These are phyloP conservation scores for Nakazawaea ishiwadae DNA, from an alignment of 805 yeast species.

Conservation along the genomic window DNA sequence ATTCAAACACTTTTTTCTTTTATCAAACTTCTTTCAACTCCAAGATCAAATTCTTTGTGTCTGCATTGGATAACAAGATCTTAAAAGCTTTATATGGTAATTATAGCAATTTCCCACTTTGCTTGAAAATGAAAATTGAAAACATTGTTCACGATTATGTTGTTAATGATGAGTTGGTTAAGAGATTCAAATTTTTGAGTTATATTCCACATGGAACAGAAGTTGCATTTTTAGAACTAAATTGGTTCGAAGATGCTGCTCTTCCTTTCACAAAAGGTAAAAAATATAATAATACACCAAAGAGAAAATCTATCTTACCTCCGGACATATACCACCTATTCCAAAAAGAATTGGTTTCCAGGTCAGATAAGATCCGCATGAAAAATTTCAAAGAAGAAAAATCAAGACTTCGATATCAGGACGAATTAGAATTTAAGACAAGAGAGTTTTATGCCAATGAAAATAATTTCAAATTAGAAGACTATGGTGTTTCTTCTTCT, in stretches of 20 bases:
- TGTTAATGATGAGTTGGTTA: slow-evolving; percentile 51
- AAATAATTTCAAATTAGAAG: slow-evolving; percentile 34
- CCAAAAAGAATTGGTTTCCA: slow-evolving; percentile 48
- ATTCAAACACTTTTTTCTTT: slow-evolving; percentile 53
- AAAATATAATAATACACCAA: slow-evolving; percentile 17
- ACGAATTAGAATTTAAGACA: slow-evolving; percentile 52
- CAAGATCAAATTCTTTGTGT: slow-evolving; percentile 59
- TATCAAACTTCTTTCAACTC: slow-evolving; percentile 77
- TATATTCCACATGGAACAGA: slow-evolving; percentile 86
- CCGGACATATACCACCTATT: slow-evolving; percentile 41
- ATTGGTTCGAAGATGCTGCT: slow-evolving; percentile 47
- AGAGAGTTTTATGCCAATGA: slow-evolving; percentile 57
- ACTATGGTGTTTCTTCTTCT: slow-evolving; percentile 24
- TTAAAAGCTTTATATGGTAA: slow-evolving; percentile 54
- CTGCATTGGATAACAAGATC: slow-evolving; percentile 77
- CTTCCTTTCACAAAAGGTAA: slow-evolving; percentile 25
- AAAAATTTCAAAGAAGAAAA: slow-evolving; percentile 59
- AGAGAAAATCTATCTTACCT: slow-evolving; percentile 27
- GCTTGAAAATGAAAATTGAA: slow-evolving; percentile 58
- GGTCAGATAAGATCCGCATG: slow-evolving; percentile 45
- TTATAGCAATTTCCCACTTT: slow-evolving; percentile 65
- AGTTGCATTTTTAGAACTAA: slow-evolving; percentile 77
- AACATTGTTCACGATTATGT: slow-evolving; percentile 64
- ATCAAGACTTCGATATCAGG: slow-evolving; percentile 50
- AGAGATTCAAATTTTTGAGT: slow-evolving; percentile 66